Conservation (phyloP, 106 monocot species). For the Narthecium ossifragum region DNA sequence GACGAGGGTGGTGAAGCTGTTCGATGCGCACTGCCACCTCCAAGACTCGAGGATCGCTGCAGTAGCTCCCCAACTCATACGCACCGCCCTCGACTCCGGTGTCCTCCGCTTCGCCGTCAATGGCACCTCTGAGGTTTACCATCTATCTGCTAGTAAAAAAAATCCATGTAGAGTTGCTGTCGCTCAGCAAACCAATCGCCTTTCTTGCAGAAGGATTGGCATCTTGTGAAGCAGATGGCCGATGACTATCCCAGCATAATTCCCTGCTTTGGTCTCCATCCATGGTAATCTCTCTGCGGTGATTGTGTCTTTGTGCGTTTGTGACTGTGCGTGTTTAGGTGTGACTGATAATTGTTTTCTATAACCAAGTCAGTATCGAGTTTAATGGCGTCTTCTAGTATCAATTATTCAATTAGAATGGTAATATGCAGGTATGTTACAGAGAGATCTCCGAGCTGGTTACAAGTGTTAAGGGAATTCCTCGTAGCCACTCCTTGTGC, state of each 20-base stretch:
- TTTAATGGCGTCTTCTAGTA: no score
- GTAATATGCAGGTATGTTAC: conserved; percentile 24
- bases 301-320: not conserved
- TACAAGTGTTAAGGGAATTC: conserved; percentile 27
- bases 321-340: no score
- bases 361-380: no score
- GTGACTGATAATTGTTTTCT: no score
- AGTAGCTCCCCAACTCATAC: conserved; percentile 50
- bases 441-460: conserved; percentile 30
- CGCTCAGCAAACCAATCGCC: no score
- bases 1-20: conserved; percentile 41
- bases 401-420: no score
- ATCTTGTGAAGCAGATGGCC: conserved; percentile 37
- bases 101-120: conserved; percentile 76
- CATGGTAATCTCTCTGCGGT: conserved; percentile 15
- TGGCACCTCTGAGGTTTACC: conserved; percentile 67
- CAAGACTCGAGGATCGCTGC: conserved; percentile 57
- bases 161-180: no score
- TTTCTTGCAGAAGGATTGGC: conserved; percentile 27
- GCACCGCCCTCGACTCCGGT: conserved; percentile 50
- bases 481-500: conserved; percentile 45
- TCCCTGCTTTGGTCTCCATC: conserved; percentile 42
- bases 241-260: conserved; percentile 24
- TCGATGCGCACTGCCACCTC: conserved; percentile 97
- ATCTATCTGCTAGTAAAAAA: no score